Base-by-base conservation (phyloP, 1,284 basidiomycete genomes). In the Ganoderma sp. region DNA sequence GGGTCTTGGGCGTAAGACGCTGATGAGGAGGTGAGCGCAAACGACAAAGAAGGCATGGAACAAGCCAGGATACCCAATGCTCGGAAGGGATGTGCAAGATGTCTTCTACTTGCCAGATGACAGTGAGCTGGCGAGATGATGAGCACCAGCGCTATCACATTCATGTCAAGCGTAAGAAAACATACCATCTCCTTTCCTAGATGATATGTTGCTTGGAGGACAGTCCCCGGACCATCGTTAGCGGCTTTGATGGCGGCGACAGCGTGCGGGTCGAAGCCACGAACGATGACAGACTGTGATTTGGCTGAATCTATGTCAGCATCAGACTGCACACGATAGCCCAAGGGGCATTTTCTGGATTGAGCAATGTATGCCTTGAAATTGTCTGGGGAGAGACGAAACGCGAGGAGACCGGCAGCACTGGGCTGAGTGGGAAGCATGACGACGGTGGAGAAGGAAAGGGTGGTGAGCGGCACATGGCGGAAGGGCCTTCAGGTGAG, bases 181-280 rank as follows among this genome's bases (percentile, higher is more conserved):
- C 25, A 28, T 28, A 28, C 25, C 25, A 28, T 28, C 25, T 28
- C 25, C 25, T 28, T 28, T 28, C 25, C 25, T 28, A 28, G 25
- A 28, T 34, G 15, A 37, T 59, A 63, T 28, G 43, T 15, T 57
- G 19, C 15, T 12, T 50, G 17, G n/a, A 67, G 34, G 19, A 34
- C 3, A 32, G 56, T 52, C 17, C 9, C 65, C 25, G 41, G 34
- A 15, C 60, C 65, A 19, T 32, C 61, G 22, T 32, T 48, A 34
- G 54, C 50, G n/a, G 60, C 22, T 32, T 48, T 25, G 52, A 67
- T 67, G 22, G 54, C 43, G 9, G 60, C 61, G 41, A 58, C 58
- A 8, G 65, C 61, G 28, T 67, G 54, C n/a, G 28, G n/a, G 25
- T 67, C 57, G 34, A 56, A 63, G 41, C 65, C 65, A n/a, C 54